A percentile compares a stretch with the other conserved stretches of the same genome.
These are phyloP conservation scores for Cryptococcus maquisensis DNA, from an alignment of 1,284 basidiomycete genomes.

Conservation along the genomic window DNA sequence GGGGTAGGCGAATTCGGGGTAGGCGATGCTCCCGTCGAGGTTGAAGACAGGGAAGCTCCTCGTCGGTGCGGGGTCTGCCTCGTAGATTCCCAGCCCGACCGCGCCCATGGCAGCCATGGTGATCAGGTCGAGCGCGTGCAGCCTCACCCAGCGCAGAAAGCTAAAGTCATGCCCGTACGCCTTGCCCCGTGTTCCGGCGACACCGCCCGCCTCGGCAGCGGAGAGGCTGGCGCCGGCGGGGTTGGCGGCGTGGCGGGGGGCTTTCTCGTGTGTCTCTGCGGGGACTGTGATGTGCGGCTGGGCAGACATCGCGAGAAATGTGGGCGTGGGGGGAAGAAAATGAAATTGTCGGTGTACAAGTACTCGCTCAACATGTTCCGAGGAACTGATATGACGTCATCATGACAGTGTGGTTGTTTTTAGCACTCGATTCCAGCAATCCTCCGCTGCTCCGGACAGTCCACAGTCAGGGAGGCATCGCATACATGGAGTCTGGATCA, in stretches of 20 bases:
- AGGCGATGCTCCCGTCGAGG: conserved; percentile 38
- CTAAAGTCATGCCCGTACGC: conserved; percentile 15
- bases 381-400: no score
- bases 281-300: background rate
- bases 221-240: background rate
- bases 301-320: background rate
- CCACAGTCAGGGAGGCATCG: no score
- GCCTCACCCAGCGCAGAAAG: conserved; percentile 20
- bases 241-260: background rate
- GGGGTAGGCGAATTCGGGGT: conserved; percentile 35
- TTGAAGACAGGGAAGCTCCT: conserved; percentile 42
- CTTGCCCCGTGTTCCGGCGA: background rate
- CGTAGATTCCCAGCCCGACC: conserved; percentile 55
- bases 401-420: background rate
- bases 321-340: background rate
- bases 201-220: background rate
- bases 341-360: background rate
- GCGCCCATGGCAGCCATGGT: conserved; percentile 47
- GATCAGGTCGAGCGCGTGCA: conserved; percentile 27
- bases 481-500: no score
- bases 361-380: background rate
- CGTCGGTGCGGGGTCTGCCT: conserved; percentile 45
- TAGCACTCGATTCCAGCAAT: no score
- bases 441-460: no score
- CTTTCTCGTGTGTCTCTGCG: background rate